A percentile compares a stretch with the other conserved stretches of the same genome.
Evolutionary conservation across 2,329 filamentous ascomycete genomes (phyloP).

Genomic region (Trichoderma cornu-damae): DNA sequence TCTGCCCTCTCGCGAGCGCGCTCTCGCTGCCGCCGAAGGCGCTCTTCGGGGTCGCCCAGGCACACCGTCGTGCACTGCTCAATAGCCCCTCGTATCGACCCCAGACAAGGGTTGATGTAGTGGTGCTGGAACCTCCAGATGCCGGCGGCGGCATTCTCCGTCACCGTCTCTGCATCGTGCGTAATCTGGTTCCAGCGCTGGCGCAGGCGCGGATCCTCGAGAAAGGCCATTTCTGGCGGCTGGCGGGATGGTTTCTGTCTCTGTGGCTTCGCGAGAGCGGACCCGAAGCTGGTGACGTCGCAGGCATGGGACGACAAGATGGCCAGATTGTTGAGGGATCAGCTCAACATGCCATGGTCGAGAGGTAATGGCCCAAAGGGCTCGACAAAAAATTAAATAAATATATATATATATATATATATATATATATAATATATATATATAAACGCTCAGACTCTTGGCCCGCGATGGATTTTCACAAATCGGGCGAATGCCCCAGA

Average conservation of each 20-base stretch:
- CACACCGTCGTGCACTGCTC: conserved; percentile 69
- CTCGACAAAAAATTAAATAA: too few relatives aligned
- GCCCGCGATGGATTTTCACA: too few relatives aligned
- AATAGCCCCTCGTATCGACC: conserved; percentile 59
- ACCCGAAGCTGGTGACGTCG: conserved; percentile 13
- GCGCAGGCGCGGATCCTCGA: conserved; percentile 81
- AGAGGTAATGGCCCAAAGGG: background rate
- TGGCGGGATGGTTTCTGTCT: conserved; percentile 12
- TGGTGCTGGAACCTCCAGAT: conserved; percentile 85
- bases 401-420: too few relatives aligned
- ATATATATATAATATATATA: too few relatives aligned
- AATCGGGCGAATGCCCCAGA: background rate
- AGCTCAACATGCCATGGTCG: conserved; percentile 8
- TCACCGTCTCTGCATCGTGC: conserved; percentile 83
- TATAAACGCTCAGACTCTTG: too few relatives aligned
- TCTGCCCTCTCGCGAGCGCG: conserved; percentile 65
- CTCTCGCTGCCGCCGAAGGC: conserved; percentile 62
- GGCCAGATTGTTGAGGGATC: background rate
- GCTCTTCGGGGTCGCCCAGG: conserved; percentile 67
- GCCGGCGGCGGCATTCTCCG: conserved; percentile 83
- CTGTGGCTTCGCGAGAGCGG: background rate
- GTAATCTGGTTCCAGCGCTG: conserved; percentile 91
- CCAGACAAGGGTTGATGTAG: conserved; percentile 78
- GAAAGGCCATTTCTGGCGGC: conserved; percentile 48
- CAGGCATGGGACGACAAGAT: conserved; percentile 10